Percentiles rank a stretch among this genome's conserved stretches.
phyloP scores from a whole-genome alignment of 495 filamentous ascomycete genomes.

The Amorphotheca resinae region DNA sequence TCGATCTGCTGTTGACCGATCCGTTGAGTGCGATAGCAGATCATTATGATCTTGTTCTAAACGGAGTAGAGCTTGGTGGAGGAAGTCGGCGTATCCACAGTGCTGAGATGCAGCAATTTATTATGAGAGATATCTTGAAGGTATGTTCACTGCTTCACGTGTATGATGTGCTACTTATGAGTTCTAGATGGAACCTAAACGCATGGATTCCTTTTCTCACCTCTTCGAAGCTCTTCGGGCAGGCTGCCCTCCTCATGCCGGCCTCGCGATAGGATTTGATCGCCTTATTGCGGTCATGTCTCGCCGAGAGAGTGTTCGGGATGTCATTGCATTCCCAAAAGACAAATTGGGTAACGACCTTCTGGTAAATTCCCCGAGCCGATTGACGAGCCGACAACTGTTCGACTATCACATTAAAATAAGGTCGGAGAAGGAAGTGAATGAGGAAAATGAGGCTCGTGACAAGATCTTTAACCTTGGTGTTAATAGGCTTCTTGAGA shows the following conservation, averaged over 20 bases:
- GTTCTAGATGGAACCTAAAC: slow-evolving; percentile 36
- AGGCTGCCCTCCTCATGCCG: slow-evolving; percentile 95
- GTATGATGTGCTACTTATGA: background rate
- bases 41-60: slow-evolving; percentile 91
- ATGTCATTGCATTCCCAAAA: slow-evolving; percentile 97
- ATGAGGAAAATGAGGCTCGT: background rate
- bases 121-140: slow-evolving; percentile 73
- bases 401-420: slow-evolving; percentile 56
- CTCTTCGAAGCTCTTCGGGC: slow-evolving; percentile 68
- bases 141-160: slow-evolving; percentile 19
- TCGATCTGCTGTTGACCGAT: slow-evolving; percentile 58
- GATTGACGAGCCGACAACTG: slow-evolving; percentile 49
- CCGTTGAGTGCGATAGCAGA: slow-evolving; percentile 64
- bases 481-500: background rate
- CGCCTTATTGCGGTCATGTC: slow-evolving; percentile 72
- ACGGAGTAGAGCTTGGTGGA: slow-evolving; percentile 88
- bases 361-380: slow-evolving; percentile 62
- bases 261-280: slow-evolving; percentile 87
- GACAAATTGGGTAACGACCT: slow-evolving; percentile 73
- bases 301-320: slow-evolving; percentile 60
- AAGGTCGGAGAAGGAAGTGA: background rate
- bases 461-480: background rate
- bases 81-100: slow-evolving; percentile 89
- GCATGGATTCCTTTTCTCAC: slow-evolving; percentile 68
- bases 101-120: slow-evolving; percentile 68